phyloP scores from a whole-genome alignment of 495 filamentous ascomycete species.

The Aspergillus bertholletiae region DNA sequence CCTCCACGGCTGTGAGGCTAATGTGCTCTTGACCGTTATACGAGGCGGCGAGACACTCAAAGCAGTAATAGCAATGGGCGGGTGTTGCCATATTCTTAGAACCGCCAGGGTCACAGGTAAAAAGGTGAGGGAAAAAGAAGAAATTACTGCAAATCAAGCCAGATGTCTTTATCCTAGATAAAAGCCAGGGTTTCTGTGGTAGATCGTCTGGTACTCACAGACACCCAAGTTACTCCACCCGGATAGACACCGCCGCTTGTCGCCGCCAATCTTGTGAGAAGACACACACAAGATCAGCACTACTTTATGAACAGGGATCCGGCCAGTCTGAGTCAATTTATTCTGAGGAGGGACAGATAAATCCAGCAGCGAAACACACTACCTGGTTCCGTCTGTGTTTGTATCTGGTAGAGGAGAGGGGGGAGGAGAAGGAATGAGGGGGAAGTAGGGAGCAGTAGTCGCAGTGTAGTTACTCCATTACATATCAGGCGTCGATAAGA shows the following conservation, averaged over 20 bases:
- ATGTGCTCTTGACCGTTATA: constrained; percentile 57
- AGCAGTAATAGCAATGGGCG: constrained; percentile 86
- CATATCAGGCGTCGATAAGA: not conserved
- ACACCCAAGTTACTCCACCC: not conserved
- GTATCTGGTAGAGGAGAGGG: not conserved
- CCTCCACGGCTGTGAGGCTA: constrained; percentile 62
- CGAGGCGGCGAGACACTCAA: constrained; percentile 72
- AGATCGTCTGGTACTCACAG: not conserved
- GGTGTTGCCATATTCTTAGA: constrained; percentile 64
- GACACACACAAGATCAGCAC: not conserved
- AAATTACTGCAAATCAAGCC: not conserved
- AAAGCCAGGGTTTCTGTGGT: not conserved
- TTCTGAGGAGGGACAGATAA: not conserved
- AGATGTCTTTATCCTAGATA: not conserved
- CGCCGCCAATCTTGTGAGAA: not conserved
- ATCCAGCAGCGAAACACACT: not conserved
- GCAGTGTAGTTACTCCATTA: not conserved
- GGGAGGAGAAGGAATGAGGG: not conserved
- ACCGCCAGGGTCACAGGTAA: not conserved
- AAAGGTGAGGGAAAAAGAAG: no score
- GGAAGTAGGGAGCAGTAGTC: no score
- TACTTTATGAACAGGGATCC: not conserved
- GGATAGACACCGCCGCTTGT: not conserved
- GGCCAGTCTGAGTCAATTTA: not conserved
- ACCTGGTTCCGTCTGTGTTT: not conserved